Percentiles rank a stretch among this genome's conserved stretches.
These are phyloP conservation scores for Ophiostoma sp. DNA, from an alignment of 2,329 filamentous ascomycete species.

Conservation along the genomic window DNA sequence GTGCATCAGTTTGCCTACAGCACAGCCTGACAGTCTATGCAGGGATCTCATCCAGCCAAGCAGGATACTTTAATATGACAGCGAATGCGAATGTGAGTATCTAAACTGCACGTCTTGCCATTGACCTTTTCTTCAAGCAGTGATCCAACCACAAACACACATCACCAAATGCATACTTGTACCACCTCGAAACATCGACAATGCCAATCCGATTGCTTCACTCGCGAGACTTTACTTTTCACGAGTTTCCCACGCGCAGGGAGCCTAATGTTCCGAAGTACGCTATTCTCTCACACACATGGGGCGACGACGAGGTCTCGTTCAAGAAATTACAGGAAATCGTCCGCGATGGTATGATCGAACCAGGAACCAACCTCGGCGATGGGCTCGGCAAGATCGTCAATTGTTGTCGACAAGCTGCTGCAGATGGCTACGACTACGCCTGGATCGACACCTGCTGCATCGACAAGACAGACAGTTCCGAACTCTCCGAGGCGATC, in stretches of 20 bases:
- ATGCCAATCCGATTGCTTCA: conserved; percentile 22
- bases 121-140: background rate
- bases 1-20: background rate
- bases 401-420: background rate
- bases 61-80: background rate
- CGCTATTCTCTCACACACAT: conserved; percentile 30
- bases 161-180: background rate
- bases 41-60: background rate
- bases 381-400: conserved; percentile 38
- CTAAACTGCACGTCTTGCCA: background rate
- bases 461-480: conserved; percentile 17
- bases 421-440: background rate
- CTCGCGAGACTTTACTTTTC: background rate
- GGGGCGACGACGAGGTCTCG: conserved; percentile 29
- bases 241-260: background rate
- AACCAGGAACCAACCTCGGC: conserved; percentile 41
- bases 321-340: conserved; percentile 22
- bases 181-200: background rate
- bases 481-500: conserved; percentile 18
- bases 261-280: conserved; percentile 28
- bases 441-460: conserved; percentile 24
- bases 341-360: conserved; percentile 32
- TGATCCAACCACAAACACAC: background rate
- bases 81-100: background rate
- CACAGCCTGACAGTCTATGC: background rate